Evolutionary conservation across 2,329 filamentous ascomycete genomes (phyloP), one percentile per base, ranked within the genome.

Genomic region (Aurifilum marmelostoma): DNA sequence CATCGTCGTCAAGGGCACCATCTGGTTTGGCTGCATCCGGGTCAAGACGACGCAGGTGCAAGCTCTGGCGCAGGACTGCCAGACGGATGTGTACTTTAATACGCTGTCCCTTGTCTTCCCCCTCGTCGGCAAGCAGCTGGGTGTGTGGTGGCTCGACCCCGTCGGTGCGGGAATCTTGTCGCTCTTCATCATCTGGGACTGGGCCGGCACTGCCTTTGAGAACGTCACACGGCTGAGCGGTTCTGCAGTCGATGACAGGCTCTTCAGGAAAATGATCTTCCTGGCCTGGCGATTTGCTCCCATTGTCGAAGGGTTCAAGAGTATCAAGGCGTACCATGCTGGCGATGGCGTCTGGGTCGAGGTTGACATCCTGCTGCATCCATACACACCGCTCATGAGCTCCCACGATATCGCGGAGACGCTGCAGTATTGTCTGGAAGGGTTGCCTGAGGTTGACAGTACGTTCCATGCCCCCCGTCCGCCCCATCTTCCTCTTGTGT

Each of bases 141-240:
- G 86, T 32, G 74, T 90, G 18, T 92, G 89, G 89, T 91, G 89
- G 89, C 81, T 92, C 18, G 89, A 92, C 75, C 80, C 83, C 7
- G 80, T 85, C 0, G 89, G 89, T 67, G 89, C 89, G 3, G 84
- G 85, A 0, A 74, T 91, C 0, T 80, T 92, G 0, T 90, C 89
- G 0, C 77, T 91, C 5, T 91, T 85, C 79, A 90, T 92, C 76
- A 91, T 91, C 73, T 88, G 86, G 77, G 89, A 91, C 78, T 91
- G 89, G 89, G 85, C 85, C 1, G 82, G 83, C 60, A 91, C 89
- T 0, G 87, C 84, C 70, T 81, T 88, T 62, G 82, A 87, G 67
- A 89, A 89, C 72, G 83, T 90, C 61, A 84, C 83, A 1, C 83
- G 87, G 2, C 79, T 90, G 6, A 87, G 85, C 0, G 88, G 88